These are phyloP conservation scores for Ogataea philodendri DNA, from an alignment of 805 yeast species.

Conservation along the genomic window DNA sequence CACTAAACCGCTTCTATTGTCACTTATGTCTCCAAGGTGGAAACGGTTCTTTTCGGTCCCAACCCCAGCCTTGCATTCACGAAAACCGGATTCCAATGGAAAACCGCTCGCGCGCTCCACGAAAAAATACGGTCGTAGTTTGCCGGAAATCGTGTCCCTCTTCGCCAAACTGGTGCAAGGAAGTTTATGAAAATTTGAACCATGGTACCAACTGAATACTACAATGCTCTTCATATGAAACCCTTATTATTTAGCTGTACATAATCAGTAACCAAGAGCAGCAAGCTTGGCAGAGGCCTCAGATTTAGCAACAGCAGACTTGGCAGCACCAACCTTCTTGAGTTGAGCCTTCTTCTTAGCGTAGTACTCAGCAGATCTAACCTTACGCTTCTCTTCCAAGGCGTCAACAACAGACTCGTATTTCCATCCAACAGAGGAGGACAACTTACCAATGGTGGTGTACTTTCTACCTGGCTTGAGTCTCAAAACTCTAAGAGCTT, in stretches of 20 bases:
- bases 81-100: too few relatives aligned
- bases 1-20: too few relatives aligned
- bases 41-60: too few relatives aligned
- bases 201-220: not conserved
- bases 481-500: conserved; percentile 98
- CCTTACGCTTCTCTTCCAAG: conserved; percentile 99
- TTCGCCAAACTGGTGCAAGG: too few relatives aligned
- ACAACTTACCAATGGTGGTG: conserved; percentile 96
- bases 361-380: conserved; percentile 97
- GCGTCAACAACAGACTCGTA: conserved; percentile 97
- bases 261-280: conserved; percentile 90
- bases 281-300: conserved; percentile 93
- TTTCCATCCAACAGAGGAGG: conserved; percentile 98
- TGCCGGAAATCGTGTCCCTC: too few relatives aligned
- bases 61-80: too few relatives aligned
- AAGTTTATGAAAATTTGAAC: conserved; percentile 1
- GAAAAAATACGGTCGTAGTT: too few relatives aligned
- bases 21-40: too few relatives aligned
- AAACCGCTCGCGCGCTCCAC: too few relatives aligned
- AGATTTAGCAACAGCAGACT: conserved; percentile 82
- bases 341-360: conserved; percentile 96
- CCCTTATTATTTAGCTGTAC: conserved; percentile 24
- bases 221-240: conserved; percentile 13
- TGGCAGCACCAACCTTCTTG: conserved; percentile 88
- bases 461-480: conserved; percentile 99